Conservation (phyloP, 192 early-diverging fungal genomes). For the Umbelopsis vinacea region DNA sequence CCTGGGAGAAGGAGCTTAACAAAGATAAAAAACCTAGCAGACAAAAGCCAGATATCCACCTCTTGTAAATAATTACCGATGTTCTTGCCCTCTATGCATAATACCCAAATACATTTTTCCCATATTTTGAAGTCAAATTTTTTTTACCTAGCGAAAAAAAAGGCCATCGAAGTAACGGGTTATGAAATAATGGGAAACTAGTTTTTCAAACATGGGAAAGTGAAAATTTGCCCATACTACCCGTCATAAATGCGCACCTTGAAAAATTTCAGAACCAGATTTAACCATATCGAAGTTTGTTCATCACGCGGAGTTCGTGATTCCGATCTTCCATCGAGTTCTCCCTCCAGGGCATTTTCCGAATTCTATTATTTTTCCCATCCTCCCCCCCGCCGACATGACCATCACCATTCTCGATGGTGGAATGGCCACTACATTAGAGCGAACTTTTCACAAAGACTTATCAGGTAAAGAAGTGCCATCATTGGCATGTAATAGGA, state of each 20-base stretch:
- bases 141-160: no score
- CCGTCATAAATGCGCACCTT: not conserved
- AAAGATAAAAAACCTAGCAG: not conserved
- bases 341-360: no score
- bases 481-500: no score
- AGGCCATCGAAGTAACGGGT: no score
- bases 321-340: no score
- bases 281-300: not conserved
- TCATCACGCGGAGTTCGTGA: not conserved
- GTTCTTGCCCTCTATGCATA: no score
- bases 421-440: conserved; percentile 50
- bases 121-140: no score
- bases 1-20: not conserved
- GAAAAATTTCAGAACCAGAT: not conserved
- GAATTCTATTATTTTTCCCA: not conserved
- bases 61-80: no score
- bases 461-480: conserved; percentile 33
- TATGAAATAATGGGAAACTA: not conserved
- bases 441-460: conserved; percentile 39
- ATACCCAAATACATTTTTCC: no score
- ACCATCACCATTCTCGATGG: conserved; percentile 41
- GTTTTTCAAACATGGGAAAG: not conserved
- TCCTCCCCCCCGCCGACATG: not conserved
- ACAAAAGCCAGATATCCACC: not conserved
- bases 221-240: not conserved